Evolutionary conservation across 306 rosid species (phyloP), one percentile per base, ranked within the genome.

Genomic region (Morella rubra): DNA sequence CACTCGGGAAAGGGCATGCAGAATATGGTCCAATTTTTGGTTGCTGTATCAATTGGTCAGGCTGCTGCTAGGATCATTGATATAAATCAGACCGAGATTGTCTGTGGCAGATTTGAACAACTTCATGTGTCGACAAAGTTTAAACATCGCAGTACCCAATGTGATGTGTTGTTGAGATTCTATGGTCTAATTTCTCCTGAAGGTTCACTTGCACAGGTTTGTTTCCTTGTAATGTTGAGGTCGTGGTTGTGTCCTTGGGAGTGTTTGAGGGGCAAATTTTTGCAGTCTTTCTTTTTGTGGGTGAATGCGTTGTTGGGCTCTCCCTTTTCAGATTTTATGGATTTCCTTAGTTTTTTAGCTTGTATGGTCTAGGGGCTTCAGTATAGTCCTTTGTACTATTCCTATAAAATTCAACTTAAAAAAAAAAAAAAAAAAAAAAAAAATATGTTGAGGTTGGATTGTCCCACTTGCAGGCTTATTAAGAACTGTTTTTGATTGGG

Each of bases 131-230:
- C 93, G 40, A 88, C 97, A 77, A 95, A 95, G 91, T 86, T 95
- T 69, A 95, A 79, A 77, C 88, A 90, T 76, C 96, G 86, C 64
- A 95, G 99, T 82, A 87, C 87, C 65, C 89, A 90, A 77, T 92
- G 97, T 82, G 97, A 92, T 41, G 86, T 95, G 86, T 76, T 83
- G 37, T 83, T 95, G 83, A 92, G 87, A 73, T 95, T 81, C 82
- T 95, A 92, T 86, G 97, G 99, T 76, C 78, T 95, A 80, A 89
- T 90, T 74, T 92, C 93, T 7, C 99, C 97, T 44, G 99, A 95
- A 89, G 99, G 99, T 69, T 81, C 99, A 58, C 97, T 95, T 85
- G 87, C 97, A n/a, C 93, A 95, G 99, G 99, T 95, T 74, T 84
- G 86, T 82, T 73, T 75, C 72, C 66, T 5, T 82, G 16, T 71